Evolutionary conservation across 108 stramenopile genomes (phyloP).

Genomic region (Cyclotella baltica): DNA sequence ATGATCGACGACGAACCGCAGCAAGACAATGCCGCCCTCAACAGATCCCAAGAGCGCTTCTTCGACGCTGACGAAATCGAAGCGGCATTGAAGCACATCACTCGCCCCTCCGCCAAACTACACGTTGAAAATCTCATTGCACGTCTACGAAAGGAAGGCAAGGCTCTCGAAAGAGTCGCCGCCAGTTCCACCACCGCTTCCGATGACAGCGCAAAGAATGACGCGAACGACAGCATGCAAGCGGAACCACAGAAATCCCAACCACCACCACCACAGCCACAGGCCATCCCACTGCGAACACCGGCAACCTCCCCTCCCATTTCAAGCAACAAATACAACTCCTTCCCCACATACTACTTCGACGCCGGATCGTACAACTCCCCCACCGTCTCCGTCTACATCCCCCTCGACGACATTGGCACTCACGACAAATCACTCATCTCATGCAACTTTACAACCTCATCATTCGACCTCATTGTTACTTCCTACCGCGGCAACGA

Average conservation of each 20-base stretch:
- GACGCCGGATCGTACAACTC: constrained; percentile 83
- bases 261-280: too few species aligned
- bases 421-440: constrained; percentile 64
- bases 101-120: constrained; percentile 68
- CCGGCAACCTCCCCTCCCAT: constrained; percentile 21
- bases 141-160: constrained; percentile 73
- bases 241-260: constrained; percentile 15
- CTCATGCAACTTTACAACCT: constrained; percentile 63
- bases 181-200: neutral
- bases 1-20: constrained; percentile 35
- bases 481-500: constrained; percentile 57
- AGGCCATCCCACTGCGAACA: constrained; percentile 8
- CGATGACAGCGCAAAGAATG: constrained; percentile 3
- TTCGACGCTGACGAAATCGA: constrained; percentile 86
- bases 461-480: constrained; percentile 84
- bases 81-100: constrained; percentile 44
- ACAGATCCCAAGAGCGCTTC: constrained; percentile 72
- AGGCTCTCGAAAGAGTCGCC: constrained; percentile 65
- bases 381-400: constrained; percentile 76
- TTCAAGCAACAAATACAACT: constrained; percentile 50
- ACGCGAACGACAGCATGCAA: neutral
- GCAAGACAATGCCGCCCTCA: constrained; percentile 13
- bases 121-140: constrained; percentile 76
- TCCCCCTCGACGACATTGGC: constrained; percentile 70
- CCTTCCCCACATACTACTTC: constrained; percentile 78